Evolutionary conservation across 2,329 filamentous ascomycete species (phyloP), one percentile per base, ranked within the genome.

Genomic region (Sporothrix pseudoabietina): DNA sequence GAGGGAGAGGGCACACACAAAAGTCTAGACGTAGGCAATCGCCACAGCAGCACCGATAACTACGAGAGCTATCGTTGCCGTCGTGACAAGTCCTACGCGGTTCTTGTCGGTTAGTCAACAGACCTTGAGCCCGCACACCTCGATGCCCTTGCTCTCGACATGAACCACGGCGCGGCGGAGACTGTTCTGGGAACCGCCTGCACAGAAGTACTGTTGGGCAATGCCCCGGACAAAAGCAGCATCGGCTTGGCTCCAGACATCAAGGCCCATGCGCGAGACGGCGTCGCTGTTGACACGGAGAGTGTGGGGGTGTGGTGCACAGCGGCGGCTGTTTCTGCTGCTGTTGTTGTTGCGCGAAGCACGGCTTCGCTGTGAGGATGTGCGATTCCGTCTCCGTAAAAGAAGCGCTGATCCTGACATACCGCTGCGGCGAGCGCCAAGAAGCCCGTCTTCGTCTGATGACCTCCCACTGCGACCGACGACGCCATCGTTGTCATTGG

Each of bases 211-310:
- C 76, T 87, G 82, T 75, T 81, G 84, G 61, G 88, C 83, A 69
- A 92, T 83, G 72, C 90, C 89, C 75, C 83, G 83, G 19, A 93
- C 86, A 78, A 94, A 95, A 2, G 84, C 84, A n/a, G 87, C 88
- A 79, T 95, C 93, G 19, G 84, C 84, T 44, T 86, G 84, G 79
- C 91, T 94, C 92, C 92, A 96, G 0, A 90, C 85, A 77, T 96
- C 93, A 26, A 96, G 85, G 0, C 93, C 93, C 89, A 95, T 91
- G 63, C 86, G 84, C 74, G 88, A 86, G 69, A 95, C 80, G 72
- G 92, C 89, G 35, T 90, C 89, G 76, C 87, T 88, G 75, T 87
- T 87, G 30, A 95, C 83, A 14, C 85, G 84, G 68, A 92, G 81
- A 3, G 44, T 22, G 19, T n/a, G 32, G 8, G 32, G 44, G 2